Evolutionary conservation across 495 filamentous ascomycete species (phyloP).

Genomic region (Talaromyces nanjingensis): DNA sequence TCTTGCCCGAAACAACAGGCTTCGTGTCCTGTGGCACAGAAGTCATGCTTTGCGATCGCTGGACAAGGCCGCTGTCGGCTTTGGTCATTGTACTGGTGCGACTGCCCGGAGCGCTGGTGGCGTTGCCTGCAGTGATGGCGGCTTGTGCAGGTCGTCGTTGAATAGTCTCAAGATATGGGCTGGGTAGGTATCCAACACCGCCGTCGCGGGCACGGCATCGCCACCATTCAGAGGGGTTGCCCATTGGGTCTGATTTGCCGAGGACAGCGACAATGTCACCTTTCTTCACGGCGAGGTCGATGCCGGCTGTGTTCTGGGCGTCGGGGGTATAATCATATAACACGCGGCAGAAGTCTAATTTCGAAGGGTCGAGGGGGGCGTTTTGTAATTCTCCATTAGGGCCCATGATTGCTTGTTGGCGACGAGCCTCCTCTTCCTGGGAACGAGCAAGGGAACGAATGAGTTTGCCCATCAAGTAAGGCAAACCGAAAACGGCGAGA

Average conservation of each 20-base stretch:
- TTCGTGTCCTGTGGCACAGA: conserved; percentile 16
- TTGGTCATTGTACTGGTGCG: conserved; percentile 54
- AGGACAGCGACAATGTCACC: conserved; percentile 94
- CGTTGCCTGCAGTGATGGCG: conserved; percentile 33
- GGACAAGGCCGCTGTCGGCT: conserved; percentile 16
- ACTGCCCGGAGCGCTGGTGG: conserved; percentile 37
- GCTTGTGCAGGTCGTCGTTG: conserved; percentile 59
- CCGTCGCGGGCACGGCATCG: conserved; percentile 89
- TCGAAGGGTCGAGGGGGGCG: conserved; percentile 66
- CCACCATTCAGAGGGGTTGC: conserved; percentile 95
- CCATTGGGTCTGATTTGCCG: conserved; percentile 85
- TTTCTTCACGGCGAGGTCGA: conserved; percentile 89
- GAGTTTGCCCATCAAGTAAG: conserved; percentile 91
- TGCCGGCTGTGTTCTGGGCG: conserved; percentile 55
- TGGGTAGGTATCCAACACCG: conserved; percentile 82
- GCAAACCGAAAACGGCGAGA: conserved; percentile 86
- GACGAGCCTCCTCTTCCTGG: conserved; percentile 72
- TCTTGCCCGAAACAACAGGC: conserved; percentile 38
- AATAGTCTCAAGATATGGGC: conserved; percentile 80
- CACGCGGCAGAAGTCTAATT: conserved; percentile 91
- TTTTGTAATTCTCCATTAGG: conserved; percentile 41
- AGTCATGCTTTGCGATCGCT: conserved; percentile 23
- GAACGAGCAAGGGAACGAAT: conserved; percentile 75
- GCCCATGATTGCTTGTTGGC: conserved; percentile 45
- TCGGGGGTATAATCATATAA: conserved; percentile 89